phyloP scores from a whole-genome alignment of 2,329 filamentous ascomycete species.

The Exserohilum rostratum region DNA sequence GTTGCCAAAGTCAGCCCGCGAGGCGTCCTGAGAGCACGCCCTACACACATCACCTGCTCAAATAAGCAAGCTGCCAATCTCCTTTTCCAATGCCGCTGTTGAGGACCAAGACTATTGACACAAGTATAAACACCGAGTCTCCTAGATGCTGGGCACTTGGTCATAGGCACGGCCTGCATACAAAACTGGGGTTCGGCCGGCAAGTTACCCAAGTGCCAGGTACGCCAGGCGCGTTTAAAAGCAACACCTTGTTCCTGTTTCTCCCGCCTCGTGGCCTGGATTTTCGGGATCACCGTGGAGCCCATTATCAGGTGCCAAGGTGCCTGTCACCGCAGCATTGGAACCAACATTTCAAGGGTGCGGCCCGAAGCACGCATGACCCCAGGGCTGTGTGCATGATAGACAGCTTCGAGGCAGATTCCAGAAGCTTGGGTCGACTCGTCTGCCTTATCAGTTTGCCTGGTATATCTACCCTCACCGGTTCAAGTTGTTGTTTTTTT shows the following conservation, averaged over 20 bases:
- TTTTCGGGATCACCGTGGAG: neutral
- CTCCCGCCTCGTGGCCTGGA: neutral
- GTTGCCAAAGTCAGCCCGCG: neutral
- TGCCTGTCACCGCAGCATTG: neutral
- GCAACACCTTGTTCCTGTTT: neutral
- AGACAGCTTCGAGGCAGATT: neutral
- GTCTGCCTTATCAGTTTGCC: neutral
- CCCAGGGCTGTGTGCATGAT: neutral
- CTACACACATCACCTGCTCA: neutral
- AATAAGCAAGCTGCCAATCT: neutral
- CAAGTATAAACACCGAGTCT: neutral
- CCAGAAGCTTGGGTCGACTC: neutral
- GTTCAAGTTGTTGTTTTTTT: neutral
- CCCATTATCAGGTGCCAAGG: neutral
- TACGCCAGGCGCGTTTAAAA: neutral
- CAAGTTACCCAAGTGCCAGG: neutral
- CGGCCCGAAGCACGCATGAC: neutral
- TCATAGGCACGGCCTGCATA: neutral
- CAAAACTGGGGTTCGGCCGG: slow-evolving; percentile 1
- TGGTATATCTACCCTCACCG: neutral
- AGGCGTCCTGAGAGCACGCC: neutral
- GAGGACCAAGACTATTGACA: neutral
- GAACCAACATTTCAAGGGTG: neutral
- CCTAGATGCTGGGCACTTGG: neutral
- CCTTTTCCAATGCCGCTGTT: neutral